A percentile compares a stretch with the other conserved stretches of the same genome.
Conservation (phyloP, 208 protist species). For the Wallacemonas sp. region DNA sequence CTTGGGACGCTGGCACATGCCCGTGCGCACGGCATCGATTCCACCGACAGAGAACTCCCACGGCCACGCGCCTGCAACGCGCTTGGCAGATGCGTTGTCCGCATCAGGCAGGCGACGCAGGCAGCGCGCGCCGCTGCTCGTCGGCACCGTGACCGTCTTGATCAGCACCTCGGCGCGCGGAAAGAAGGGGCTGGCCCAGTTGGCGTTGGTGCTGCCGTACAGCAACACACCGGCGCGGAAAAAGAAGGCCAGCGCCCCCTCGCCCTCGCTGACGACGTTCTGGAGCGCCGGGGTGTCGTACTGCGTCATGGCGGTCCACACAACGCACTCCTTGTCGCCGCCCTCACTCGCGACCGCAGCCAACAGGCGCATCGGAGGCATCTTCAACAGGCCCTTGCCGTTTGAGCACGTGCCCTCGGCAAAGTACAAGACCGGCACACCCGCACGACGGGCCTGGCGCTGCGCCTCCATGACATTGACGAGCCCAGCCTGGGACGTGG, state of each 20-base stretch:
- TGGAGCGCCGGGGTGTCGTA: conserved; percentile 67
- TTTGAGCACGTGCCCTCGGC: conserved; percentile 74
- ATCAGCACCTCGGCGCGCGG: conserved; percentile 42
- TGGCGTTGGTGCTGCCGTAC: conserved; percentile 55
- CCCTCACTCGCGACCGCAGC: background rate
- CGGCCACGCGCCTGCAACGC: background rate
- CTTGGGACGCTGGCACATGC: conserved; percentile 39
- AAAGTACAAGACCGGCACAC: conserved; percentile 65
- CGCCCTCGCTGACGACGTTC: conserved; percentile 42
- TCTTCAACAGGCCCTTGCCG: conserved; percentile 61
- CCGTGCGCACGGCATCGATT: conserved; percentile 35
- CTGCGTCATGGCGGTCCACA: conserved; percentile 40
- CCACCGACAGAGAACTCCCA: conserved; percentile 25
- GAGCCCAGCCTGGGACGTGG: background rate
- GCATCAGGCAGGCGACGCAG: background rate
- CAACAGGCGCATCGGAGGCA: conserved; percentile 22
- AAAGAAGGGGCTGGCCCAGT: conserved; percentile 60
- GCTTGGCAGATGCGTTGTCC: background rate
- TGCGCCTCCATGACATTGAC: conserved; percentile 39
- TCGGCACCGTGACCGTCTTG: conserved; percentile 6
- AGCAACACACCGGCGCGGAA: conserved; percentile 47
- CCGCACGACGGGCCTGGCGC: conserved; percentile 23
- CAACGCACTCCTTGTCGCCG: conserved; percentile 19
- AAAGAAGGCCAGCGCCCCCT: conserved; percentile 27
- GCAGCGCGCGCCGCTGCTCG: conserved; percentile 1